Base-by-base conservation (phyloP, 768 basidiomycete species). In the Kwoniella botswanensis region DNA sequence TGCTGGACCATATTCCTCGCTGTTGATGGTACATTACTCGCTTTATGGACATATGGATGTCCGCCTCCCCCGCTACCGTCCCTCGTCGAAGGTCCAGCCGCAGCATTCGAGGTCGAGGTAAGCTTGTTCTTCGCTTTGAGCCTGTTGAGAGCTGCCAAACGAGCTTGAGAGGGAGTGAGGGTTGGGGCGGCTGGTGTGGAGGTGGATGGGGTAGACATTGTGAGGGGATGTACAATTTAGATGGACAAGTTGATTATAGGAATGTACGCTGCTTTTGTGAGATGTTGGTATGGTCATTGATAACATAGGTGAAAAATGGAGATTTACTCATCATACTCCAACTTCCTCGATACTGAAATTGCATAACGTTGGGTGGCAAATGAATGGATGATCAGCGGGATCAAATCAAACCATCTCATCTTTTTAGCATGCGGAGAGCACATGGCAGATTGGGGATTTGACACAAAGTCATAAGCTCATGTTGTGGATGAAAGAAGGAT, bases 71-170 rank as follows among this genome's bases (percentile, higher is more conserved):
- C 35, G 4, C 11, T 10, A 59, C 15, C 10, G 42, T 15, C 7
- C 29, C 17, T 41, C 4, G 22, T 52, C 21, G 65, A 60, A 6
- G 54, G 13, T 53, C 53, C 55, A 24, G 58, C 41, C 26, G 21
- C 55, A 9, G 54, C 65, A 58, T 46, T 46, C 1, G 65, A 12
- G 21, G 54, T 18, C 42, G 70, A 55, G 1, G 73, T 67, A 50
- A 83, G 61, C 3, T 70, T 65, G 11, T 77, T 65, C 65, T 81
- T 81, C 3, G 82, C 82, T 73, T 82, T 83, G 10, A 80, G 69
- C 0, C 82, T 70, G 63, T 81, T 81, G 35, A 83, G 73, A n/a
- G 79, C 77, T 43, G 79, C 76, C 35, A 80, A 59, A 12, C 80
- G 54, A 0, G 76, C 72, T 71, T 82, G 79, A 10, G 76, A 71